phyloP scores from a whole-genome alignment of 2,329 filamentous ascomycete species.

The Aspergillus pseudoglaucus region DNA sequence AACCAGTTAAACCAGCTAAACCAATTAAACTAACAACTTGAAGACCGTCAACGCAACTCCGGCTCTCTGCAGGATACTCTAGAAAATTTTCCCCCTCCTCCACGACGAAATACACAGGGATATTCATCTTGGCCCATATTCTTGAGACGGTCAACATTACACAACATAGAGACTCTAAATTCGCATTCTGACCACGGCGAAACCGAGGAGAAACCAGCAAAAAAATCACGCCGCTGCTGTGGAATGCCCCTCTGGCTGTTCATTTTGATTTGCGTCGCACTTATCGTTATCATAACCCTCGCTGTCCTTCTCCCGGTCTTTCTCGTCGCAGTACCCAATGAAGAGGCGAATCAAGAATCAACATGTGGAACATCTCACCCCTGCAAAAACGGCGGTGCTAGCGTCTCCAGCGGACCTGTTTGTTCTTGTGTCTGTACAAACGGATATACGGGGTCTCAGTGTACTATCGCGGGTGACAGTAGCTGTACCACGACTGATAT shows the following conservation, averaged over 20 bases:
- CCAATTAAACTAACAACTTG: conserved; percentile 4
- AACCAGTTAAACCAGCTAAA: neutral
- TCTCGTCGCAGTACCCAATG: conserved; percentile 53
- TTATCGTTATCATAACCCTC: conserved; percentile 67
- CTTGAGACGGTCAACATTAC: conserved; percentile 29
- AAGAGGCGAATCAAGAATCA: conserved; percentile 32
- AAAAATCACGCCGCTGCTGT: conserved; percentile 61
- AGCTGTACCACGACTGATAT: conserved; percentile 49
- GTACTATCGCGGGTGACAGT: conserved; percentile 44
- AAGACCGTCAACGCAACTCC: conserved; percentile 34
- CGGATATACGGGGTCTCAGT: conserved; percentile 67
- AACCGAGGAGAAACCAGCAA: conserved; percentile 9
- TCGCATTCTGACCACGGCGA: conserved; percentile 7
- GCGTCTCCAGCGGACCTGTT: conserved; percentile 57
- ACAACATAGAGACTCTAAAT: conserved; percentile 23
- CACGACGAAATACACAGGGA: conserved; percentile 42
- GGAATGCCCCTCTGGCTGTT: conserved; percentile 78
- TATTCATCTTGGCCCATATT: conserved; percentile 34
- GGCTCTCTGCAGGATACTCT: conserved; percentile 58
- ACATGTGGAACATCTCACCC: conserved; percentile 55
- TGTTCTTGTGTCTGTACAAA: conserved; percentile 88
- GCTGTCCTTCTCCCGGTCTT: conserved; percentile 73
- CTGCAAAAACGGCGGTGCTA: conserved; percentile 77
- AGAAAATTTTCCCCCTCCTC: conserved; percentile 58
- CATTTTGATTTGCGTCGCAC: conserved; percentile 56